Evolutionary conservation across 176 grass and related monocot genomes (phyloP), one percentile per base, ranked within the genome.

Genomic region (Metroxylon sagu): DNA sequence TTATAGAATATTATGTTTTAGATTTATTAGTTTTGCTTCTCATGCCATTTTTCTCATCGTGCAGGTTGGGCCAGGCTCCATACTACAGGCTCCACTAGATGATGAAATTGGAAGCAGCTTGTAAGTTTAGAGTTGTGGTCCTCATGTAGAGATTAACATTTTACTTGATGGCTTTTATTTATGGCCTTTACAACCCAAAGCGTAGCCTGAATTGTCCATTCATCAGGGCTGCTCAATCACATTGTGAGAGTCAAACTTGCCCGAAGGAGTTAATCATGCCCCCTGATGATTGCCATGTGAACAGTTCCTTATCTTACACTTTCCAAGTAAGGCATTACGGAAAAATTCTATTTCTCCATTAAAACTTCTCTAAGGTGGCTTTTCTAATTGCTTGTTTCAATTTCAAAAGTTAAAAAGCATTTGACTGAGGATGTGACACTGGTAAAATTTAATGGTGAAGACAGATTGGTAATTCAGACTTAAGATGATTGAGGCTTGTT

Each of bases 281-380:
- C 59, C 93, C 93, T 61, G 93, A 97, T 75, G 93, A 97, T 82
- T 97, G 93, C 26, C 84, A 92, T 80, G 87, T 88, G 53, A 97
- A 97, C 63, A 82, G 64, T 59, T 92, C 93, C 66, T 85, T 97
- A 56, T 88, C 93, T 50, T 92, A 76, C 66, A 97, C 93, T 53
- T 39, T 97, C 62, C 93, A 97, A 69, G 93, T 91, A 85, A 77
- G 70, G 55, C 21, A 51, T 63, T 15, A 53, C 53, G 67, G 49
- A 59, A 52, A 74, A 35, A 60, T 29, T 71, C 59, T 71, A 49
- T 61, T 48, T 29, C 50, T 29, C 18, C 26, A 18, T 29, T 43
- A 8, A 64, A 43, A 43, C 35, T 14, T 43, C 35, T 43, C 35
- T 43, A 43, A 43, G 35, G 35, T 43, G 8, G 35, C 35, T 43